phyloP scores from a whole-genome alignment of 768 basidiomycete genomes.

The Suillus discolor region DNA sequence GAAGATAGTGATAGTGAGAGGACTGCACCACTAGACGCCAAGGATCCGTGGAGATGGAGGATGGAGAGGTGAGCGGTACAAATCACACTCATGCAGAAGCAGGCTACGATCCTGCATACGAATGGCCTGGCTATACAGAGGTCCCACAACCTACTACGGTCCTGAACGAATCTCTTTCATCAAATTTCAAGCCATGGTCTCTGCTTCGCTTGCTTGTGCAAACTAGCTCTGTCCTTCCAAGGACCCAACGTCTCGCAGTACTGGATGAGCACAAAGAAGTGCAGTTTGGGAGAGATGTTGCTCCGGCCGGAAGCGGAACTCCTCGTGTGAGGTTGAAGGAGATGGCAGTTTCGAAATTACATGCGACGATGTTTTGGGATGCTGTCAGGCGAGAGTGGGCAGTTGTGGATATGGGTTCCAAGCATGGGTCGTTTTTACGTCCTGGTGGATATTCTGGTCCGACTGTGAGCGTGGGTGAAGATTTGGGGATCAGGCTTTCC shows the following conservation, averaged over 20 bases:
- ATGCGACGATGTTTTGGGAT: slow-evolving; percentile 78
- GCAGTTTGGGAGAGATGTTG: slow-evolving; percentile 74
- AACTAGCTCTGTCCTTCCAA: slow-evolving; percentile 50
- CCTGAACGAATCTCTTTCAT: slow-evolving; percentile 19
- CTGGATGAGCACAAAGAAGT: slow-evolving; percentile 65
- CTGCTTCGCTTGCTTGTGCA: slow-evolving; percentile 42
- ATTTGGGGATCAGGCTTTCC: slow-evolving; percentile 55
- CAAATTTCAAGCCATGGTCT: slow-evolving; percentile 22
- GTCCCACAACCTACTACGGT: slow-evolving; percentile 1
- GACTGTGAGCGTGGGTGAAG: slow-evolving; percentile 20
- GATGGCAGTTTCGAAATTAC: slow-evolving; percentile 82
- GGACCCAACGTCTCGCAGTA: slow-evolving; percentile 53
- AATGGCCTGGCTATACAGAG: slow-evolving; percentile 56
- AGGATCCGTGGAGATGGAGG: slow-evolving; percentile 17
- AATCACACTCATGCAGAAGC: slow-evolving; percentile 6
- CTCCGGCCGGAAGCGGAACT: slow-evolving; percentile 48
- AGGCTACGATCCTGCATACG: slow-evolving; percentile 53
- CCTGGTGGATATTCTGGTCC: slow-evolving; percentile 22
- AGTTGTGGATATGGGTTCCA: slow-evolving; percentile 83
- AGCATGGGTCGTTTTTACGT: slow-evolving; percentile 77
- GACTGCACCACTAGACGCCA: slow-evolving; percentile 1
- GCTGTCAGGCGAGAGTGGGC: slow-evolving; percentile 60
- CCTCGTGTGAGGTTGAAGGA: slow-evolving; percentile 79
- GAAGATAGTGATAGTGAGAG: not conserved
- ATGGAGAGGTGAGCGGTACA: slow-evolving; percentile 14